Conservation (phyloP, 169 alveolate genomes). For the Cryptosporidium viatorum region DNA sequence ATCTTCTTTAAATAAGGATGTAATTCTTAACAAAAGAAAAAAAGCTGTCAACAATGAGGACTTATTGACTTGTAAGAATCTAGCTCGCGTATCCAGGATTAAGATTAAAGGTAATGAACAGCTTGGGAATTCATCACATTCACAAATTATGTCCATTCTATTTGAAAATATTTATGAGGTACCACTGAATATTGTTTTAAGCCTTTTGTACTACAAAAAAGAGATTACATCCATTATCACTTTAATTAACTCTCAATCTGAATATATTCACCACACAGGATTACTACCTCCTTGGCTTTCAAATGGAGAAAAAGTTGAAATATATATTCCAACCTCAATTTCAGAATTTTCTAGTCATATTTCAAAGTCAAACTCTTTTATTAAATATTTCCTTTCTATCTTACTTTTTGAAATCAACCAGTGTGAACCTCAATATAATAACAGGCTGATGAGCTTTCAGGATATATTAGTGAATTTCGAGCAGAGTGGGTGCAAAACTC, state of each 20-base stretch:
- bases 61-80: not conserved
- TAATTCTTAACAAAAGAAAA: not conserved
- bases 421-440: constrained; percentile 5
- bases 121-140: not conserved
- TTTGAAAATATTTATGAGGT: constrained; percentile 36
- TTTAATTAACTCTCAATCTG: constrained; percentile 40
- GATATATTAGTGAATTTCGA: constrained; percentile 27
- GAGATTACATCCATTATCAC: constrained; percentile 14
- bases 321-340: constrained; percentile 35
- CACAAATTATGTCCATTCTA: not conserved
- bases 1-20: constrained; percentile 20
- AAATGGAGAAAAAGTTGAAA: constrained; percentile 31
- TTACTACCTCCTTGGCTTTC: constrained; percentile 52
- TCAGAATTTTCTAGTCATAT: constrained; percentile 16
- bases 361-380: constrained; percentile 26
- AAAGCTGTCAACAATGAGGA: not conserved
- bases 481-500: constrained; percentile 23
- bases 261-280: constrained; percentile 37
- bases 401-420: constrained; percentile 33
- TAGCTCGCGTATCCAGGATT: not conserved
- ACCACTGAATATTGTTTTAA: constrained; percentile 39
- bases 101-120: not conserved
- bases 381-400: constrained; percentile 27
- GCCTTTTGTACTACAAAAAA: constrained; percentile 7
- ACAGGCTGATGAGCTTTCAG: not conserved